Evolutionary conservation across 345 rosid species (phyloP).

Genomic region (Camelina hispida): DNA sequence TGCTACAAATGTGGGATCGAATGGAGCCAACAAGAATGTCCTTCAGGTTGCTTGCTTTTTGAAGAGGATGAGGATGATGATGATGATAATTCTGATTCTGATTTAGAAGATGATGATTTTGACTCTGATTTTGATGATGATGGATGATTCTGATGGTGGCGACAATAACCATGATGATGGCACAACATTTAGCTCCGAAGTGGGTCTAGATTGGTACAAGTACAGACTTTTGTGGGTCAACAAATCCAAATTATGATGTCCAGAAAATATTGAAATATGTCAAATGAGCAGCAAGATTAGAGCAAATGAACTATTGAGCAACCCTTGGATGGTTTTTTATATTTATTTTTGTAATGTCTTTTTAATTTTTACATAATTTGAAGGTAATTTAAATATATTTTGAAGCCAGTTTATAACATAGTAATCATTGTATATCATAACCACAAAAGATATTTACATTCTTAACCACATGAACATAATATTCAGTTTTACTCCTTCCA

Average conservation of each 20-base stretch:
- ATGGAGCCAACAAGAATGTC: neutral
- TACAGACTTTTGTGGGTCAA: neutral
- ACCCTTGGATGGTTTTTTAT: too few species aligned
- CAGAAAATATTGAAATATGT: neutral
- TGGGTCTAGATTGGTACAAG: too few species aligned
- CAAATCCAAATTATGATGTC: neutral
- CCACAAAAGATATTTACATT: constrained; percentile 2
- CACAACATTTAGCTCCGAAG: neutral
- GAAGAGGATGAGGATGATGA: neutral
- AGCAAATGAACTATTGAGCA: neutral
- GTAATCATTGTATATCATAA: neutral
- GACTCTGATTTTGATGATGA: neutral
- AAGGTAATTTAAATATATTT: neutral
- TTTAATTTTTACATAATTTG: neutral
- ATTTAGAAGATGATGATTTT: too few species aligned
- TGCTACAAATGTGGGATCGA: neutral
- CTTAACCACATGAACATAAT: constrained; percentile 6
- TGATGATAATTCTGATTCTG: neutral
- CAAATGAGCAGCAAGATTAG: neutral
- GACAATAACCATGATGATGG: neutral
- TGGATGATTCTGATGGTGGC: neutral
- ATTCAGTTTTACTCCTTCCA: neutral
- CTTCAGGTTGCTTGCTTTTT: neutral
- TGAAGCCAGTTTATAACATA: neutral
- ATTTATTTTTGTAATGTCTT: neutral